Evolutionary conservation across 768 basidiomycete genomes (phyloP).

Genomic region (Trametes meyenii): DNA sequence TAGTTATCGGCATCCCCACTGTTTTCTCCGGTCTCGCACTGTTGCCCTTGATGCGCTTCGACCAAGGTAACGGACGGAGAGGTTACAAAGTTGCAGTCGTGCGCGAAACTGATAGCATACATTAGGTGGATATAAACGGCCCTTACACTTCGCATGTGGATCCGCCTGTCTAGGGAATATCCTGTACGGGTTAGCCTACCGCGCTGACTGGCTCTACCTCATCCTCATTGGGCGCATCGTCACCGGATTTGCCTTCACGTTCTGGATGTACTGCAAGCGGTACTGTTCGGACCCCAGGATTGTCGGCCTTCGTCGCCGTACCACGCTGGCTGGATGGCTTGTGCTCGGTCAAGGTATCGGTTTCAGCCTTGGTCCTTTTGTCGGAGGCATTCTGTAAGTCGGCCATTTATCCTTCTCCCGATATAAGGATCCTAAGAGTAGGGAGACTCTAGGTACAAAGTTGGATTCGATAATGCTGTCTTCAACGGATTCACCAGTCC

Average conservation of each 20-base stretch:
- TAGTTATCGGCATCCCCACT: slow-evolving; percentile 70
- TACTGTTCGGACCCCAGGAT: slow-evolving; percentile 73
- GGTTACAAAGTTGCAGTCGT: not conserved
- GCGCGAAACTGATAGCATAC: not conserved
- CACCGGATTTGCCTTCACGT: slow-evolving; percentile 59
- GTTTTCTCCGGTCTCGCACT: slow-evolving; percentile 61
- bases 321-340: slow-evolving; percentile 62
- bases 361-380: slow-evolving; percentile 64
- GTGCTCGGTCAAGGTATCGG: slow-evolving; percentile 66
- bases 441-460: slow-evolving; percentile 41
- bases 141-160: slow-evolving; percentile 58
- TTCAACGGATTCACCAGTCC: slow-evolving; percentile 74
- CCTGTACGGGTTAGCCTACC: slow-evolving; percentile 64
- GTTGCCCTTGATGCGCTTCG: slow-evolving; percentile 55
- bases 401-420: not conserved
- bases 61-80: slow-evolving; percentile 46
- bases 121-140: slow-evolving; percentile 55
- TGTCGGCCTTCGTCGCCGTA: slow-evolving; percentile 63
- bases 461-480: slow-evolving; percentile 55
- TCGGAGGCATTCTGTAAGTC: slow-evolving; percentile 56
- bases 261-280: slow-evolving; percentile 69
- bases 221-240: slow-evolving; percentile 74
- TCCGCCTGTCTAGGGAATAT: slow-evolving; percentile 58
- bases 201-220: slow-evolving; percentile 61
- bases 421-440: not conserved